phyloP scores from a whole-genome alignment of 345 rosid genomes.

The Lepidium didymum region DNA sequence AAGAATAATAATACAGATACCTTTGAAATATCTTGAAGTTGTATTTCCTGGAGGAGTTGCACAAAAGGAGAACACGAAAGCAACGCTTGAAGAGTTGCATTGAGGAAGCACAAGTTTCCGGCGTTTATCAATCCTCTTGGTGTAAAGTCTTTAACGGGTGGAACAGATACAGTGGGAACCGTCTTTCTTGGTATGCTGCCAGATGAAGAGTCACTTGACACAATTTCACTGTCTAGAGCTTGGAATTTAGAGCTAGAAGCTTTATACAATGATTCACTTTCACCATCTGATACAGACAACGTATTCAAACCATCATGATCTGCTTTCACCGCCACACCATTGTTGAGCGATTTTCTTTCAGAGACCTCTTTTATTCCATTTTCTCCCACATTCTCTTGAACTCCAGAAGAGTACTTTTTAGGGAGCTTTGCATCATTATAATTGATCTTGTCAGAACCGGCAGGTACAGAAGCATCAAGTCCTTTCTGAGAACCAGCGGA shows the following conservation, averaged over 20 bases:
- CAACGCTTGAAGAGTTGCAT: slow-evolving; percentile 85
- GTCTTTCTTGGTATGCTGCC: slow-evolving; percentile 27
- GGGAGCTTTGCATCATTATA: slow-evolving; percentile 19
- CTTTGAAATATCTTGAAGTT: slow-evolving; percentile 47
- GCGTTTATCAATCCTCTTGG: slow-evolving; percentile 86
- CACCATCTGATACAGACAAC: slow-evolving; percentile 33
- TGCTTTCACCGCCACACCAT: slow-evolving; percentile 37
- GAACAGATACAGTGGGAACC: slow-evolving; percentile 31
- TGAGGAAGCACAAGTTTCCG: slow-evolving; percentile 89
- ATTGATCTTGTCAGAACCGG: slow-evolving; percentile 10
- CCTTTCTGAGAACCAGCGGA: slow-evolving; percentile 3
- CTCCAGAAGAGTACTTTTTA: slow-evolving; percentile 14
- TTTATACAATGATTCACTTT: slow-evolving; percentile 28
- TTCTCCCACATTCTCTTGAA: slow-evolving; percentile 23
- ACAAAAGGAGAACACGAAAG: slow-evolving; percentile 83
- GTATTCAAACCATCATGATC: slow-evolving; percentile 31
- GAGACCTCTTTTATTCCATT: slow-evolving; percentile 39
- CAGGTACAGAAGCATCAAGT: slow-evolving; percentile 20
- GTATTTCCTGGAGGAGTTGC: slow-evolving; percentile 65
- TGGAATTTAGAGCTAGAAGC: slow-evolving; percentile 42
- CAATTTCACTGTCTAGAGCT: slow-evolving; percentile 34
- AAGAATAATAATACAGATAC: slow-evolving; percentile 25
- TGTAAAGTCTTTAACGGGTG: slow-evolving; percentile 33
- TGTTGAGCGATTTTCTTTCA: slow-evolving; percentile 25
- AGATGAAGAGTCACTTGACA: slow-evolving; percentile 27